Evolutionary conservation across 441 rosid genomes (phyloP), one percentile per base, ranked within the genome.

Genomic region (Populus hybrid): DNA sequence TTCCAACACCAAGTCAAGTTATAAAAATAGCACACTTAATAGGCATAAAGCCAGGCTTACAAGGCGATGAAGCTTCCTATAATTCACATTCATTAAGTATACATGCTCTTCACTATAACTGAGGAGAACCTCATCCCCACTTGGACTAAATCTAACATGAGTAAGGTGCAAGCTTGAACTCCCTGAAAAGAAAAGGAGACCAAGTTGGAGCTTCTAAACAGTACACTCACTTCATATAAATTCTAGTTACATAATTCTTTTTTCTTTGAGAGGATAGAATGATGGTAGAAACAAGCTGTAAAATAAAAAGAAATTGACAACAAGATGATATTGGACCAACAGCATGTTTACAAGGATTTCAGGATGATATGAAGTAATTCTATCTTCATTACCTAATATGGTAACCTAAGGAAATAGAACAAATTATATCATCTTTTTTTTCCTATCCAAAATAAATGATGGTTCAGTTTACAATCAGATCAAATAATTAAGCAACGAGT

Each of bases 51-150:
- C 63, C 32, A 30, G 6, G 18, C 9, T 40, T 63, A 70, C 66
- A 65, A 73, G 63, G 21, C 6, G n/a, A 82, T 23, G 75, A 73
- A 53, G 75, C 85, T 80, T 86, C 94, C 99, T 92, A 76, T 87
- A 72, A 78, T 91, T 81, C 75, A 90, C 86, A 83, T 94, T 85
- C 97, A 94, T 89, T 81, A 92, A 88, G 84, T 96, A 96, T 71
- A 87, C 97, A 85, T 96, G 98, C 91, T 96, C 99, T 81, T 94
- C 97, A 16, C 97, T 91, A 80, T 96, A 96, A 89, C 94, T 96
- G 70, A 96, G 89, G 70, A 96, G 87, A 86, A 96, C 92, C 86
- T 96, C 99, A 80, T 92, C 99, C 73, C 99, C 96, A 84, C 83
- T 89, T 70, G 98, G 99, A 83, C 98, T 94, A 84, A 94, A 92